Conservation (phyloP, 2,329 filamentous ascomycete genomes). For the Diaporthe nobilis region DNA sequence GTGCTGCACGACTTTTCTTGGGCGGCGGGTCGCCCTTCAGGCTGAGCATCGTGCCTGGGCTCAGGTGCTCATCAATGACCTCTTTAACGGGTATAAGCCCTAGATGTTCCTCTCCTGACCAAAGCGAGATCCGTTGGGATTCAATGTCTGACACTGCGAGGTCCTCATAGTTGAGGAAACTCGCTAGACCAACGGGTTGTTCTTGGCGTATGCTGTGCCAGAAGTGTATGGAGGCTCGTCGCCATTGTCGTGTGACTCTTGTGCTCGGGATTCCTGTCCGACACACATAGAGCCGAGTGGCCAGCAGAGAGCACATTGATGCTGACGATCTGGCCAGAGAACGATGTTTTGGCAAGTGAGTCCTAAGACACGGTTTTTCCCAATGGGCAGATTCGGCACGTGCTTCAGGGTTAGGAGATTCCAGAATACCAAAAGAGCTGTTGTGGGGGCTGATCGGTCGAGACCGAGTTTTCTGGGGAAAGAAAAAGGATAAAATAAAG, state of each 20-base stretch:
- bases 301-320: neutral
- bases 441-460: no score
- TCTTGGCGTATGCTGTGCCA: neutral
- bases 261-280: neutral
- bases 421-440: no score
- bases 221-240: neutral
- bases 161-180: neutral
- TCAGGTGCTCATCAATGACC: neutral
- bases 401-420: no score
- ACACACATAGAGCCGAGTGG: neutral
- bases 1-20: neutral
- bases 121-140: neutral
- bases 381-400: no score
- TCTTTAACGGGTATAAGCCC: neutral
- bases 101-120: neutral
- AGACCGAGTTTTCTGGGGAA: no score
- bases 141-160: neutral
- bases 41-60: slow-evolving; percentile 9
- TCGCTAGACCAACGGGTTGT: neutral
- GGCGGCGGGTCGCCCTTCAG: neutral
- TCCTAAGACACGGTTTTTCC: neutral
- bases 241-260: neutral
- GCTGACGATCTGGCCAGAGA: neutral
- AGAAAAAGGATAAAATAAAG: no score
- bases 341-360: neutral